A percentile compares a stretch with the other conserved stretches of the same genome.
These are phyloP conservation scores for Fusarium nisikadoi DNA, from an alignment of 2,329 filamentous ascomycete genomes.

Conservation along the genomic window DNA sequence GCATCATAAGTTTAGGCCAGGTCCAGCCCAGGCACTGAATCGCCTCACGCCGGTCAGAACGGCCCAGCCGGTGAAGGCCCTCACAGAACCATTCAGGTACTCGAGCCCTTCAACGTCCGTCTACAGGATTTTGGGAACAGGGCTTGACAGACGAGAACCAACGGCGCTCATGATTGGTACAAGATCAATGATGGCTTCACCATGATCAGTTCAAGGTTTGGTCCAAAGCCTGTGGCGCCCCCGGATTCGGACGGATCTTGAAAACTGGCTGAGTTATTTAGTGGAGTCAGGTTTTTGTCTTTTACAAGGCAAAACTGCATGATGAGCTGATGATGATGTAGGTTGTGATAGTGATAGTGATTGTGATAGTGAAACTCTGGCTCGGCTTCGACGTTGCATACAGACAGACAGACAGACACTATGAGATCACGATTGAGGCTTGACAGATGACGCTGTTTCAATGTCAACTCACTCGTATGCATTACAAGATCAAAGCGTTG, in stretches of 20 bases:
- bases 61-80: slow-evolving; percentile 50
- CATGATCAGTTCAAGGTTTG: slow-evolving; percentile 15
- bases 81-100: not conserved
- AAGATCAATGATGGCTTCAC: not conserved
- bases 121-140: slow-evolving; percentile 41
- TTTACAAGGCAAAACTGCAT: not conserved
- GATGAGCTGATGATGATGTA: slow-evolving; percentile 1
- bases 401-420: not conserved
- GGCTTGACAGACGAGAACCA: slow-evolving; percentile 2
- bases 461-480: not conserved
- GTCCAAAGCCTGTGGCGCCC: slow-evolving; percentile 15
- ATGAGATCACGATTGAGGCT: slow-evolving; percentile 1
- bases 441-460: slow-evolving; percentile 13
- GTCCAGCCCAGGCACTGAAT: slow-evolving; percentile 11
- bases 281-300: slow-evolving; percentile 16
- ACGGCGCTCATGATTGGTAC: slow-evolving; percentile 14
- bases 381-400: not conserved
- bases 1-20: slow-evolving; percentile 43
- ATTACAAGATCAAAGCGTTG: slow-evolving; percentile 2
- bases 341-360: not conserved
- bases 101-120: slow-evolving; percentile 52
- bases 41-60: slow-evolving; percentile 15
- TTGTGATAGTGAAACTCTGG: not conserved
- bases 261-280: not conserved
- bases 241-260: slow-evolving; percentile 18